Evolutionary conservation across 2,329 filamentous ascomycete genomes (phyloP), one percentile per base, ranked within the genome.

Genomic region (Fusarium subglutinans): DNA sequence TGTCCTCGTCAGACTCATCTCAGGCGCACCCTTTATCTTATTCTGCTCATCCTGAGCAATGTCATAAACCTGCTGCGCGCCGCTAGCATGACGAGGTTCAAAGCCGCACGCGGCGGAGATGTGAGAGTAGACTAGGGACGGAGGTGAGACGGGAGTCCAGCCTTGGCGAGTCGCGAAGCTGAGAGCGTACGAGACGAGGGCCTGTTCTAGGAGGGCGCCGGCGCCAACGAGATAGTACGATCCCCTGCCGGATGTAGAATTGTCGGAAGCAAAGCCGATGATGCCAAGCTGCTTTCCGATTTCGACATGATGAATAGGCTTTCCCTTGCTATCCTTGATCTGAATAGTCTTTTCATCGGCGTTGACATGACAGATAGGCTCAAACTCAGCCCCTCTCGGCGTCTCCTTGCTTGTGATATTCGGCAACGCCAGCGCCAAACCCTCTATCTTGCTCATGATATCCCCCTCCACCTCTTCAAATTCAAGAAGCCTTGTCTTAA

Each of bases 61-160:
- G 8, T 2, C 10, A 6, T 51, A 51, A 7, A 51, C 8, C 11
- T 24, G 28, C 4, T 18, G 28, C 47, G 10, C 2, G 5, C 47
- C 11, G 15, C 22, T 18, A 5, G 22, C 18, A 2, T 10, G 3
- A 0, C 0, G 15, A 8, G 22, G 2, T 14, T 51, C 5, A 18
- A 10, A 33, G 2, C 28, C 15, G 28, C 47, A 51, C 2, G 28
- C 47, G 4, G 47, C 47, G 11, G 28, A 33, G 11, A 33, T 51
- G 2, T 18, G 47, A 8, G 47, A 51, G 22, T 8, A 14, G 8
- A 51, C 15, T 18, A 51, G 6, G 3, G 48, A 51, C 1, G 48
- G 11, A 8, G 12, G 3, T 4, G 22, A 10, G 6, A 33, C 28
- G 0, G 11, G 28, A 51, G 28, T 51, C 28, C 48, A 51, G 1